These are phyloP conservation scores for Pythium sukuiense DNA, from an alignment of 352 stramenopile genomes.

Conservation along the genomic window DNA sequence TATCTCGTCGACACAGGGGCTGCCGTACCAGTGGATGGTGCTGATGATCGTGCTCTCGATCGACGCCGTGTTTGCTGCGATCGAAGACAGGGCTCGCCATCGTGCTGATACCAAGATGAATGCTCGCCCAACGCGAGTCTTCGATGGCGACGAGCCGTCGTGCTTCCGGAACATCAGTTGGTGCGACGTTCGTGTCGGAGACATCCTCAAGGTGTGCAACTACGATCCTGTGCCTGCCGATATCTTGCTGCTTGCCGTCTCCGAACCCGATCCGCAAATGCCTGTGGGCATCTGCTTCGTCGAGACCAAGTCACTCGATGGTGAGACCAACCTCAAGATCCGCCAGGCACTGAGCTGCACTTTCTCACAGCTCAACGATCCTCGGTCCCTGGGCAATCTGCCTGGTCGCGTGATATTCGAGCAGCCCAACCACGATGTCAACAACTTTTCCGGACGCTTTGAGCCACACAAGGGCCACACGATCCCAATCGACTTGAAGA, in stretches of 20 bases:
- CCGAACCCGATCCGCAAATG: conserved; percentile 53
- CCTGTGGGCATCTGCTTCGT: conserved; percentile 85
- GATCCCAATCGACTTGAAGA: conserved; percentile 87
- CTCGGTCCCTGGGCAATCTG: conserved; percentile 59
- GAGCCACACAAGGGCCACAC: conserved; percentile 73
- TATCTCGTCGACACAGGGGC: conserved; percentile 82
- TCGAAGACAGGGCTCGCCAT: conserved; percentile 82
- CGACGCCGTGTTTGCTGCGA: conserved; percentile 81
- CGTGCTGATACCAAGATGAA: conserved; percentile 84
- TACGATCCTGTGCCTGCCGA: conserved; percentile 86
- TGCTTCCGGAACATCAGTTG: conserved; percentile 61
- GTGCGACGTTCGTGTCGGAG: conserved; percentile 67
- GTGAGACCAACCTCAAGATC: conserved; percentile 88
- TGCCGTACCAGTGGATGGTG: conserved; percentile 89
- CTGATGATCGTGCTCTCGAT: conserved; percentile 83
- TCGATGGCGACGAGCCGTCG: conserved; percentile 42
- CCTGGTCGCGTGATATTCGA: conserved; percentile 72
- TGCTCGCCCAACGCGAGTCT: conserved; percentile 56
- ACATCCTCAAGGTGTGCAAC: conserved; percentile 87
- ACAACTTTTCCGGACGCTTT: conserved; percentile 80
- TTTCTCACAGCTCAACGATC: conserved; percentile 80
- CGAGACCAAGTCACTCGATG: conserved; percentile 86
- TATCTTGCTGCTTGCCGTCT: conserved; percentile 73
- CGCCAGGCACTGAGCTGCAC: conserved; percentile 79
- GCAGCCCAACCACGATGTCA: conserved; percentile 87